Percentiles rank a stretch among this genome's conserved stretches.
phyloP scores from a whole-genome alignment of 2,329 filamentous ascomycete genomes.

The Aureobasidium sp. region DNA sequence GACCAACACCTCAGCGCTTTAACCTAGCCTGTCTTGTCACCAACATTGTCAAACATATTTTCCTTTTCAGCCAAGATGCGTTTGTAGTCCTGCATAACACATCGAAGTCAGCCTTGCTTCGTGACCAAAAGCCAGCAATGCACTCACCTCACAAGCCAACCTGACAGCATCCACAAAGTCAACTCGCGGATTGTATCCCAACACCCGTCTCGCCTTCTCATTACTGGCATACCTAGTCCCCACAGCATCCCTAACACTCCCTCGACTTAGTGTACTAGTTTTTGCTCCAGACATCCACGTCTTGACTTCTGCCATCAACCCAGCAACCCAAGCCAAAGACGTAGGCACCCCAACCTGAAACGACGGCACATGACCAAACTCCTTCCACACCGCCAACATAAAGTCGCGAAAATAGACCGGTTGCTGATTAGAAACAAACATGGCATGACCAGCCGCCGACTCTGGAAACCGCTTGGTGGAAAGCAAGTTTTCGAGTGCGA shows the following conservation, averaged over 20 bases:
- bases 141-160: slow-evolving; percentile 36
- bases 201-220: slow-evolving; percentile 41
- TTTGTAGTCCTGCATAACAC: slow-evolving; percentile 19
- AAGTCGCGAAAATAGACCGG: slow-evolving; percentile 92
- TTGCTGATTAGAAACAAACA: slow-evolving; percentile 83
- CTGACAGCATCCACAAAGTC: slow-evolving; percentile 44
- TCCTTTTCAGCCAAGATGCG: slow-evolving; percentile 16
- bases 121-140: background rate
- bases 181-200: slow-evolving; percentile 47
- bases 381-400: slow-evolving; percentile 65
- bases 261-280: slow-evolving; percentile 42
- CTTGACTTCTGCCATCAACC: slow-evolving; percentile 38
- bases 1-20: background rate
- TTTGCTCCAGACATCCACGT: slow-evolving; percentile 38
- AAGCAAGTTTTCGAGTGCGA: slow-evolving; percentile 68
- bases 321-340: slow-evolving; percentile 41
- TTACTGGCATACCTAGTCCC: slow-evolving; percentile 46
- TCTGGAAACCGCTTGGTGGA: slow-evolving; percentile 36
- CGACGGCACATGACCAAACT: slow-evolving; percentile 46
- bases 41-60: background rate
- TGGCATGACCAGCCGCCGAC: slow-evolving; percentile 65
- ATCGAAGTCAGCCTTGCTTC: background rate
- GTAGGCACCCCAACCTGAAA: slow-evolving; percentile 43
- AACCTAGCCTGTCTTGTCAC: background rate
- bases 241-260: slow-evolving; percentile 48